A percentile compares a stretch with the other conserved stretches of the same genome.
Conservation (phyloP, 106 monocot genomes). For the Iris macrosiphon region DNA sequence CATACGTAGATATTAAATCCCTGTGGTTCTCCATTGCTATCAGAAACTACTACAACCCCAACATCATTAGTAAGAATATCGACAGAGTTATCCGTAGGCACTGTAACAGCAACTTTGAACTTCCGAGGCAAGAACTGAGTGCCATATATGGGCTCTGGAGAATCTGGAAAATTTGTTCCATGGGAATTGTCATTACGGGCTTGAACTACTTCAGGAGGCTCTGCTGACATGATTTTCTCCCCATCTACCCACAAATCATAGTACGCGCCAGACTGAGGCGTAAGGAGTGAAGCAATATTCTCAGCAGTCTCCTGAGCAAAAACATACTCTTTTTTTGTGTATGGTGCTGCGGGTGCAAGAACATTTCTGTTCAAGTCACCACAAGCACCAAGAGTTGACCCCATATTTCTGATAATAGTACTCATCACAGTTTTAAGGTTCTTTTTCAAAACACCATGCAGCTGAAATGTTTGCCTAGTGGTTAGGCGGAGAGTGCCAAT, state of each 20-base stretch:
- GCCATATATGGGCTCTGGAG: slow-evolving; percentile 93
- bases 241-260: slow-evolving; percentile 99
- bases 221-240: slow-evolving; percentile 87
- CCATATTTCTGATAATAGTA: slow-evolving; percentile 89
- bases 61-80: slow-evolving; percentile 95
- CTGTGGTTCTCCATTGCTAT: slow-evolving; percentile 84
- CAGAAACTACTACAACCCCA: slow-evolving; percentile 86
- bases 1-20: slow-evolving; percentile 96
- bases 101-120: slow-evolving; percentile 95
- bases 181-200: slow-evolving; percentile 90
- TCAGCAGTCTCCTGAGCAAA: slow-evolving; percentile 93
- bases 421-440: slow-evolving; percentile 86
- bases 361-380: slow-evolving; percentile 97
- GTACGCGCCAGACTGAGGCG: slow-evolving; percentile 93
- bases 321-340: slow-evolving; percentile 63
- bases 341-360: slow-evolving; percentile 94
- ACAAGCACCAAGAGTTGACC: slow-evolving; percentile 96
- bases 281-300: slow-evolving; percentile 81
- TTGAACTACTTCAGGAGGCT: slow-evolving; percentile 80
- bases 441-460: slow-evolving; percentile 88
- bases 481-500: slow-evolving; percentile 90
- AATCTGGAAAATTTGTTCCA: slow-evolving; percentile 89
- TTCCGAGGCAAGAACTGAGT: slow-evolving; percentile 93
- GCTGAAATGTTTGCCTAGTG: slow-evolving; percentile 95
- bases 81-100: slow-evolving; percentile 88